Evolutionary conservation across 768 basidiomycete genomes (phyloP).

Genomic region (Termitomyces sp.): DNA sequence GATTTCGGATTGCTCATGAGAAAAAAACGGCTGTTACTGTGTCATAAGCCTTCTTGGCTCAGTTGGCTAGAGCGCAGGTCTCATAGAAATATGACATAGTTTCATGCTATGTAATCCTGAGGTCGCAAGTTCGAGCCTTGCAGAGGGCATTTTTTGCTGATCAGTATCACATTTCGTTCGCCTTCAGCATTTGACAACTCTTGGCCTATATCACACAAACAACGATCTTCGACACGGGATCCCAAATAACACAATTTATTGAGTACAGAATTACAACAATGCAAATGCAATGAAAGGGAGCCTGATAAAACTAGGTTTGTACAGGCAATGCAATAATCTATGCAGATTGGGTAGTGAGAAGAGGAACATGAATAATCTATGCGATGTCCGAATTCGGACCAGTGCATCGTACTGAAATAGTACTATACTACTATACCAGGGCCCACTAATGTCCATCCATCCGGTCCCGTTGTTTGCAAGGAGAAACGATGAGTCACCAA

Average conservation of each 20-base stretch:
- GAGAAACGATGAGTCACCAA: background rate
- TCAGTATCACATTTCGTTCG: no score
- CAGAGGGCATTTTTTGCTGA: constrained; percentile 27
- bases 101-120: constrained; percentile 29
- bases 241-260: background rate
- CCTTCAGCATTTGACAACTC: no score
- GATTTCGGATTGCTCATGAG: no score
- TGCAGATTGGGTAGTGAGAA: background rate
- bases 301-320: constrained; percentile 1
- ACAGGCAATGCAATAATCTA: constrained; percentile 6
- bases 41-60: constrained; percentile 1
- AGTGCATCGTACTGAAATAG: background rate
- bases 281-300: constrained; percentile 7
- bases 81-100: background rate
- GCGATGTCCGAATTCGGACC: background rate
- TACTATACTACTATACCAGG: background rate
- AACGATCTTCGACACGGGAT: background rate
- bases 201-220: background rate
- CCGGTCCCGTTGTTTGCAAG: background rate
- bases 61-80: constrained; percentile 7
- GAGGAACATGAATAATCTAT: background rate
- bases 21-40: no score
- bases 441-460: constrained; percentile 6
- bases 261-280: constrained; percentile 7
- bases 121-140: constrained; percentile 53